Base-by-base conservation (phyloP, 345 rosid genomes). In the Corchorus capsularis region DNA sequence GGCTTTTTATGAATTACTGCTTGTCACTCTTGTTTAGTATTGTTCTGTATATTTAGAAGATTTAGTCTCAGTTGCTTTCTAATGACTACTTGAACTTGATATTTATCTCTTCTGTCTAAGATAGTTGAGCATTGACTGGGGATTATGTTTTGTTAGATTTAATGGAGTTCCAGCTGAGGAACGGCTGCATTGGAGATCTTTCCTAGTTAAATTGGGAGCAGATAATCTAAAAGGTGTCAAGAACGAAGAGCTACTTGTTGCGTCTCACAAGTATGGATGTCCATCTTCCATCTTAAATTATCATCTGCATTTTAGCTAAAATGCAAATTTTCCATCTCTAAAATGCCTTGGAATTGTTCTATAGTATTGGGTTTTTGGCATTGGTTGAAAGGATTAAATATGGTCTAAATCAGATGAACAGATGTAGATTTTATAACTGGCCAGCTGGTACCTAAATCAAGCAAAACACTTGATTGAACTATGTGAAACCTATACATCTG, bases 101-200 rank as follows among this genome's bases (percentile, higher is more conserved):
- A 6, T 45, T 45, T 27, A 9, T 55, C 41, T 27, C 19, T 47
- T 12, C 52, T 37, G 35, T 19, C 46, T 67, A 66, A 62, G 60
- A 27, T 9, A 53, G 8, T 70, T 8, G 47, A 53, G 35, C 71
- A 56, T 22, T 82, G 59, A 43, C 41, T 67, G 49, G 69, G n/a
- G 11, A 4, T 62, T n/a, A 55, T 61, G 19, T 72, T 53, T 73
- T 76, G 0, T 74, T 76, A 96, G 99, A 61, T 96, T 96, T 85
- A 93, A 86, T 86, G 98, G 99, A 82, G 97, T 96, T 77, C 94
- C 96, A 6, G 91, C 97, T n/a, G 97, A 96, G 86, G 98, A 96
- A 78, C 88, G 94, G 49, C 83, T 93, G 13, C 96, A 92, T 72
- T 93, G 99, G 97, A 80, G 98, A 78, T 84, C 98, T 47, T 96